Percentiles rank a stretch among this genome's conserved stretches.
Conservation (phyloP, 257 asterid species). For the Scutellaria minor region DNA sequence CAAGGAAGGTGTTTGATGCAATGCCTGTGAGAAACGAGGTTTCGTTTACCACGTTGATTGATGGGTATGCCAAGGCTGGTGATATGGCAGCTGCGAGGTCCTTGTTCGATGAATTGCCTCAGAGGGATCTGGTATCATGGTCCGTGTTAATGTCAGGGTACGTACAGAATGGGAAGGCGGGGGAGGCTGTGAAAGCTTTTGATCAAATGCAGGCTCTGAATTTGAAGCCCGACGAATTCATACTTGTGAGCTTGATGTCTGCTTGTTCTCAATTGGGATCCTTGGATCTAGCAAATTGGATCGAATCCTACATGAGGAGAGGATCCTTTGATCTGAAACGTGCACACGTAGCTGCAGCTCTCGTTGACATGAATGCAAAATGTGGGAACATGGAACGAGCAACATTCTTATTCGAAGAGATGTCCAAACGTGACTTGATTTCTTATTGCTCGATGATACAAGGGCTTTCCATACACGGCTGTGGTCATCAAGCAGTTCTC, state of each 20-base stretch:
- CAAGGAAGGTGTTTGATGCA: conserved; percentile 54
- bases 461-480: conserved; percentile 66
- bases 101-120: conserved; percentile 53
- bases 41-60: conserved; percentile 64
- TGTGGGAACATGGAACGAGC: conserved; percentile 87
- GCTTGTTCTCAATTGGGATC: conserved; percentile 78
- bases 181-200: conserved; percentile 60
- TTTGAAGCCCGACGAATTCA: conserved; percentile 65
- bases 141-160: conserved; percentile 74
- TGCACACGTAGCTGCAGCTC: conserved; percentile 65
- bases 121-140: conserved; percentile 71
- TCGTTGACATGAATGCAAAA: conserved; percentile 74
- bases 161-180: conserved; percentile 68
- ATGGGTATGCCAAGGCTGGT: conserved; percentile 71
- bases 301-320: conserved; percentile 53
- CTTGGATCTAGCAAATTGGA: conserved; percentile 62
- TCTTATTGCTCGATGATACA: conserved; percentile 80
- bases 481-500: conserved; percentile 53
- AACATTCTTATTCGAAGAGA: conserved; percentile 49
- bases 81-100: conserved; percentile 72
- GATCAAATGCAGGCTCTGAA: conserved; percentile 47
- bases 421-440: conserved; percentile 59
- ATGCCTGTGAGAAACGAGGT: conserved; percentile 61
- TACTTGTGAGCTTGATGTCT: conserved; percentile 78
- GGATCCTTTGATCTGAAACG: conserved; percentile 48